These are phyloP conservation scores for Trypanosoma mega DNA, from an alignment of 208 protist genomes.

Conservation along the genomic window DNA sequence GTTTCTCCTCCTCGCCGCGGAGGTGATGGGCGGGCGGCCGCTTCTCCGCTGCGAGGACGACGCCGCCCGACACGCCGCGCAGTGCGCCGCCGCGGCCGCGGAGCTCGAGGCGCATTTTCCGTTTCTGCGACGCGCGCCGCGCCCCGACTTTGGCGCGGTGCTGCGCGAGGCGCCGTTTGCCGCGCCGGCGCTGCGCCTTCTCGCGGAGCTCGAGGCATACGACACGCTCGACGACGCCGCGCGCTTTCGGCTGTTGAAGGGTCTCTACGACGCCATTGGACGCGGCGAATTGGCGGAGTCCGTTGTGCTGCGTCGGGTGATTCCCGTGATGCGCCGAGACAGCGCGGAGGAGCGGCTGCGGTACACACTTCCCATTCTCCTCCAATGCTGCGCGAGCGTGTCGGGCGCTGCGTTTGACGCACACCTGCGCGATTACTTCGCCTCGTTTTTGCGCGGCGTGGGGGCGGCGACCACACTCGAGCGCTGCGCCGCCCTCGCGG, in stretches of 20 bases:
- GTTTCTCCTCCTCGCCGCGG: constrained; percentile 47
- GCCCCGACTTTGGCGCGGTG: constrained; percentile 18
- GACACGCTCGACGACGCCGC: constrained; percentile 37
- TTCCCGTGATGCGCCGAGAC: constrained; percentile 53
- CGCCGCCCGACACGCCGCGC: constrained; percentile 21
- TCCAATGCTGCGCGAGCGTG: constrained; percentile 33
- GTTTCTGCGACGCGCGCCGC: constrained; percentile 26
- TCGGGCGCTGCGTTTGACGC: constrained; percentile 27
- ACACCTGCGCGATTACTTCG: constrained; percentile 40
- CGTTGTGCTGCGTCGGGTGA: constrained; percentile 32
- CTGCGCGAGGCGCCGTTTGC: constrained; percentile 24
- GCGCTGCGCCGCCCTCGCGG: constrained; percentile 27
- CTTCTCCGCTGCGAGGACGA: constrained; percentile 36
- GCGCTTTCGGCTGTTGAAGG: constrained; percentile 39
- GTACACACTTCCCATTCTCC: constrained; percentile 50
- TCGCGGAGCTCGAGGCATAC: constrained; percentile 30
- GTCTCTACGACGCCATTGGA: constrained; percentile 36
- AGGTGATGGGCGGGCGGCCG: constrained; percentile 33
- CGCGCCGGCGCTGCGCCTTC: constrained; percentile 35
- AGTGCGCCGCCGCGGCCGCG: constrained; percentile 28
- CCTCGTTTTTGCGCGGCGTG: constrained; percentile 31
- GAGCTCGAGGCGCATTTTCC: constrained; percentile 43
- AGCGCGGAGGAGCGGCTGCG: constrained; percentile 37
- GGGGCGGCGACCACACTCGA: constrained; percentile 28
- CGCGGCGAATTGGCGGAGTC: constrained; percentile 33